phyloP scores from a whole-genome alignment of 352 stramenopile genomes.

The Globisporangium camurandrum region DNA sequence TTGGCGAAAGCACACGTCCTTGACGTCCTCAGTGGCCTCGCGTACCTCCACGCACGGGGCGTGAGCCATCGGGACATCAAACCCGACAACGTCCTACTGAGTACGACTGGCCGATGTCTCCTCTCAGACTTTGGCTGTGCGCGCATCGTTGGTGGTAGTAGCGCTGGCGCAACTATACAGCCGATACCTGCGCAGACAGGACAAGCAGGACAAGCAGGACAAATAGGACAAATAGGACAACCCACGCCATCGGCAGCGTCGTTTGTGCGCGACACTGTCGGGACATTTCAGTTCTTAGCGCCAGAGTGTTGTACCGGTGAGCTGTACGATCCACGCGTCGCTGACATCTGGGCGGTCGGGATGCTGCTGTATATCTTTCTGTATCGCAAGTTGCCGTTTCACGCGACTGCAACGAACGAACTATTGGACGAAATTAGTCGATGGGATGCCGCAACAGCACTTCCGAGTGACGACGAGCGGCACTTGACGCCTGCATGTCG shows the following conservation, averaged over 20 bases:
- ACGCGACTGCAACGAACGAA: conserved; percentile 55
- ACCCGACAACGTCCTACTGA: conserved; percentile 86
- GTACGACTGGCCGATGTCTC: conserved; percentile 66
- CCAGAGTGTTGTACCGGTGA: conserved; percentile 85
- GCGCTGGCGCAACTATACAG: neutral
- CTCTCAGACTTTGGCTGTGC: conserved; percentile 87
- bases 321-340: conserved; percentile 74
- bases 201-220: too few species aligned
- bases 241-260: too few species aligned
- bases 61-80: conserved; percentile 89
- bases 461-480: conserved; percentile 16
- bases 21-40: conserved; percentile 72
- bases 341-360: conserved; percentile 82
- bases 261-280: conserved; percentile 68
- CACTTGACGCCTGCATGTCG: conserved; percentile 21
- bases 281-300: conserved; percentile 87
- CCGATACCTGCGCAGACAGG: too few species aligned
- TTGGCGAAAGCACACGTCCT: conserved; percentile 53
- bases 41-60: conserved; percentile 65
- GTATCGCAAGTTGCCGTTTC: conserved; percentile 76
- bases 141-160: conserved; percentile 16
- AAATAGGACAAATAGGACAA: too few species aligned
- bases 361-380: conserved; percentile 84
- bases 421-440: conserved; percentile 73
- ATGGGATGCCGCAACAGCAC: conserved; percentile 25